Evolutionary conservation across 441 rosid genomes (phyloP), one percentile per base, ranked within the genome.

Genomic region (Biscutella laevigata): DNA sequence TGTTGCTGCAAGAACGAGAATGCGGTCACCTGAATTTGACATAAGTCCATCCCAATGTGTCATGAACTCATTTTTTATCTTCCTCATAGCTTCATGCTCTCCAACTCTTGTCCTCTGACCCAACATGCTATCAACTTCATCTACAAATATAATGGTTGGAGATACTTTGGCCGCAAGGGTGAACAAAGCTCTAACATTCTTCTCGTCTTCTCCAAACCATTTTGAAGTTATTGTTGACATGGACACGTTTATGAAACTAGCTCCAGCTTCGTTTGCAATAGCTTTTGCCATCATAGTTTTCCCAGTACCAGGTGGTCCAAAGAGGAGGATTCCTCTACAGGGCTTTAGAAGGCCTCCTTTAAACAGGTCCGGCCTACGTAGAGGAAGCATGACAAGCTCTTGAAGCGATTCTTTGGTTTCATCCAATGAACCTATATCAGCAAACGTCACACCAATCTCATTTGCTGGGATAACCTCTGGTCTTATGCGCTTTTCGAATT

Each of bases 121-220:
- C 35, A 92, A 79, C 97, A 92, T 88, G 66, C 99, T 92, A 68
- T 92, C 99, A 39, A 92, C 99, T 76, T 92, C 97, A 58, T 92
- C 99, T 61, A 92, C 90, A 26, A 88, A 92, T 41, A 92, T 92
- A 46, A 92, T 92, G 4, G 97, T 86, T 0, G 99, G 99, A 4
- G 99, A 83, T 34, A 92, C 97, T 73, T 86, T 92, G 7, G 89
- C 92, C 28, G 97, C 99, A 2, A 92, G 83, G 0, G 92, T 75
- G 69, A 92, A 92, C 42, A 92, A 61, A 12, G 99, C 97, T 45
- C 94, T 78, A 17, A 88, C 97, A 19, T 88, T 92, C 77, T 92
- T 88, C 62, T 92, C 97, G 33, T 92, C 99, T 77, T 92, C 99
- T 12, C 99, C 97, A 46, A 88, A 92, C 99, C 99, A 92, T 74